Base-by-base conservation (phyloP, 192 early-diverging fungal species). In the Gorgonomyces haynaldii region DNA sequence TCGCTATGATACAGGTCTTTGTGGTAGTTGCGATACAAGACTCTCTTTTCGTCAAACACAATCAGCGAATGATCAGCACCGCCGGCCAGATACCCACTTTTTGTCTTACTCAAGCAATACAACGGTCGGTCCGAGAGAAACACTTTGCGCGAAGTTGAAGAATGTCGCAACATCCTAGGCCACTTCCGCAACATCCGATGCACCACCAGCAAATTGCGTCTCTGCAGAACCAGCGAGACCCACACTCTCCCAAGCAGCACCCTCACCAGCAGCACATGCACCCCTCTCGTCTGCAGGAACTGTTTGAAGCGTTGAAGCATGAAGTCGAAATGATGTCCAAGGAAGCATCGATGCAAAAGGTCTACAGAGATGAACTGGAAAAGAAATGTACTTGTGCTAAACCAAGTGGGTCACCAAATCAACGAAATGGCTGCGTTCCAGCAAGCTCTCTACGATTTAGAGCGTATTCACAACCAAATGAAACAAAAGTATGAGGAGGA, bases 401-500 rank as follows among this genome's bases (percentile, higher is more conserved):
- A n/a, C 7, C 13, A 59, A 79, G 88, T 88, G 30, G 77, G 58
- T 54, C 60, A 32, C 25, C 90, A 93, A 66, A 76, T 88, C 37
- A 72, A 69, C 45, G 90, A 94, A 65, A 80, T 89, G 59, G 74
- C 72, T 26, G 65, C 58, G 17, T 81, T 89, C 47, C 82, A 88
- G 60, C 78, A 88, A 61, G 71, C 65, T 23, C 57, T 94, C 27
- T 66, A 53, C 37, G 90, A 94, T 16, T 70, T 94, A 23, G 88
- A 94, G 56, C 69, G 87, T 40, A 72, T 78, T 17, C 86, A 90
- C 61, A 69, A 78, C 35, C 61, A 76, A 30, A 70, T 85, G 43
- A 87, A 88, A 65, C 74, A 71, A 44, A 76, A 84, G 61, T 94
- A 88, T 50, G 92, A 96, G 54, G 85, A 90, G 39, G 90, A 96